Percentiles rank a stretch among this genome's conserved stretches.
phyloP scores from a whole-genome alignment of 2,329 filamentous ascomycete genomes.

The Colletotrichum sp. region DNA sequence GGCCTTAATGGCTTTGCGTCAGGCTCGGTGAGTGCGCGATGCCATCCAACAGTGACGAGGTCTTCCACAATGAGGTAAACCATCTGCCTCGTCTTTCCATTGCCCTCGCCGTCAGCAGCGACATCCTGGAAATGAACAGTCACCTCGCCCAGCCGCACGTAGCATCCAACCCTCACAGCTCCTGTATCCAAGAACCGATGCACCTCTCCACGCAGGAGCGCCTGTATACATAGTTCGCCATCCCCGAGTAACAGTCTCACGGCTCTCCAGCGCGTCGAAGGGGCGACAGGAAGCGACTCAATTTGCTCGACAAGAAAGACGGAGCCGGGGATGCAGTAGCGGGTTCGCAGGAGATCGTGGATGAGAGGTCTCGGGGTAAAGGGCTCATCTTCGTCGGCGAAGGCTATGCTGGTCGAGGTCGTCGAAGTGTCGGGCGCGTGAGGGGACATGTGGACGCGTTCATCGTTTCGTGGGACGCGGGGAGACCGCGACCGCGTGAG shows the following conservation, averaged over 20 bases:
- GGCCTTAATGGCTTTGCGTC: not conserved
- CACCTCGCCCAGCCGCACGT: conserved; percentile 51
- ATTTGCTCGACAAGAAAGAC: conserved; percentile 55
- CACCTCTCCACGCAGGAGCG: conserved; percentile 48
- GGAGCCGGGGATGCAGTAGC: conserved; percentile 50
- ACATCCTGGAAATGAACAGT: not conserved
- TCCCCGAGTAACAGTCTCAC: conserved; percentile 57
- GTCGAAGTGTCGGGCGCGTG: conserved; percentile 8
- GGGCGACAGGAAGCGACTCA: conserved; percentile 39
- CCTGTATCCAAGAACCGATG: conserved; percentile 52
- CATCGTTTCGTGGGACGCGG: not conserved
- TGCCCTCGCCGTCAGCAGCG: not conserved
- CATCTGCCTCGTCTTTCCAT: conserved; percentile 29
- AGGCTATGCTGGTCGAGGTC: conserved; percentile 13
- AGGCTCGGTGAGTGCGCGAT: conserved; percentile 24
- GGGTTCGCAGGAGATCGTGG: conserved; percentile 51
- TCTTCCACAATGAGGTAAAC: conserved; percentile 52
- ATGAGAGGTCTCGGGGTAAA: conserved; percentile 45
- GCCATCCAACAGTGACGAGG: conserved; percentile 52
- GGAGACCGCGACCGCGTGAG: not conserved
- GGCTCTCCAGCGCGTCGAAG: conserved; percentile 42
- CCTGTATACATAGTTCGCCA: conserved; percentile 59
- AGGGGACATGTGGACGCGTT: conserved; percentile 15
- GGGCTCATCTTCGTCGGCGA: conserved; percentile 25
- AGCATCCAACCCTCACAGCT: conserved; percentile 52